Conservation (phyloP, 352 stramenopile genomes). For the Phytophthora vignae region DNA sequence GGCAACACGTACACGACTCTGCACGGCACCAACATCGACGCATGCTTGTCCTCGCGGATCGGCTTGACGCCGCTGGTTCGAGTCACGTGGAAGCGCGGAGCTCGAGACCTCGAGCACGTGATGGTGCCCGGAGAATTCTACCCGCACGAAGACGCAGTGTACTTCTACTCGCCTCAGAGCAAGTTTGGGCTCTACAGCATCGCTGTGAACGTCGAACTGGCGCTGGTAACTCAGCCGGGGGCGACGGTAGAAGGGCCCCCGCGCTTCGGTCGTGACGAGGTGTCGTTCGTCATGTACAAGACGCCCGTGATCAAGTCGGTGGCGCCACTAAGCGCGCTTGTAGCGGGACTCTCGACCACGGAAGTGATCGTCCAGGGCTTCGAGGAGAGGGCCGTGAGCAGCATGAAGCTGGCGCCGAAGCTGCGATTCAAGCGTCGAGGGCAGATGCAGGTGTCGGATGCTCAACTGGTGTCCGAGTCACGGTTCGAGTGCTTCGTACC, state of each 20-base stretch:
- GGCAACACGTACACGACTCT: slow-evolving; percentile 77
- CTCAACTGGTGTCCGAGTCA: slow-evolving; percentile 47
- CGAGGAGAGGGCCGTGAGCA: slow-evolving; percentile 57
- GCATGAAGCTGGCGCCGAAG: slow-evolving; percentile 55
- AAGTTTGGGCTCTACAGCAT: slow-evolving; percentile 81
- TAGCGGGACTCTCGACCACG: slow-evolving; percentile 56
- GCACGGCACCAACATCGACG: slow-evolving; percentile 66
- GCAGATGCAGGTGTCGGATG: slow-evolving; percentile 79
- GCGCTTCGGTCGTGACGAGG: slow-evolving; percentile 68
- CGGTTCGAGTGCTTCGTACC: slow-evolving; percentile 64
- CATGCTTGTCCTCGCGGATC: slow-evolving; percentile 46
- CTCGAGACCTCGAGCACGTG: slow-evolving; percentile 69
- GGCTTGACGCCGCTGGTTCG: slow-evolving; percentile 46
- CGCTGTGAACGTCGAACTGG: slow-evolving; percentile 60
- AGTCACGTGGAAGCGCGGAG: slow-evolving; percentile 65
- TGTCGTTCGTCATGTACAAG: slow-evolving; percentile 79
- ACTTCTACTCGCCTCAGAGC: slow-evolving; percentile 83
- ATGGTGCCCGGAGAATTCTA: slow-evolving; percentile 69
- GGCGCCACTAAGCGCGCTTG: slow-evolving; percentile 43
- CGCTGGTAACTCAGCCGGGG: slow-evolving; percentile 27
- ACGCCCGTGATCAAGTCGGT: slow-evolving; percentile 64
- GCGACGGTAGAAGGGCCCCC: slow-evolving; percentile 7
- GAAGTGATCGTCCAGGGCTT: slow-evolving; percentile 73
- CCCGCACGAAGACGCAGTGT: slow-evolving; percentile 63
- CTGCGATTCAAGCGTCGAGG: slow-evolving; percentile 69